Evolutionary conservation across 768 basidiomycete species (phyloP).

Genomic region (Leccinum longicurvipes): DNA sequence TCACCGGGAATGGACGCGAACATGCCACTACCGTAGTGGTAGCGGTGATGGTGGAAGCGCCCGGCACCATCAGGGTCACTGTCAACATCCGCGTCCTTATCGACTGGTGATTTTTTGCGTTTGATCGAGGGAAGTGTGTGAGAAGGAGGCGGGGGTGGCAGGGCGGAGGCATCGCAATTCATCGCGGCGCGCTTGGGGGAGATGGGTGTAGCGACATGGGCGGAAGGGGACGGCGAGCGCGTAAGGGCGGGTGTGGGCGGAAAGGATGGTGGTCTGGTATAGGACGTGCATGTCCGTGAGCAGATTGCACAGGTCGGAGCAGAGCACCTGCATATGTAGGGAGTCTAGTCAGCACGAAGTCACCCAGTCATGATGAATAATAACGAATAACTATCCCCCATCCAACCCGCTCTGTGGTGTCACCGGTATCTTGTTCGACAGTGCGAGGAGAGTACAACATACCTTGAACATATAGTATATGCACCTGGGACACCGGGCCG

Average conservation of each 20-base stretch:
- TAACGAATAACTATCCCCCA: background rate
- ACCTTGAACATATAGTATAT: conserved; percentile 22
- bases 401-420: background rate
- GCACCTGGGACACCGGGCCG: conserved; percentile 13
- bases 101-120: conserved; percentile 28
- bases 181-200: conserved; percentile 30
- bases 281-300: conserved; percentile 36
- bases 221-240: conserved; percentile 29
- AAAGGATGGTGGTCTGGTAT: conserved; percentile 27
- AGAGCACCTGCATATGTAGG: conserved; percentile 25
- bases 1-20: background rate
- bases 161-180: conserved; percentile 14
- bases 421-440: background rate
- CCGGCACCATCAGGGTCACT: background rate
- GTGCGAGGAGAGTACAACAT: background rate
- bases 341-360: conserved; percentile 9
- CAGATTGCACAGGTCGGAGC: conserved; percentile 36
- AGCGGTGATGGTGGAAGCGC: background rate
- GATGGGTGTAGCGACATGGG: conserved; percentile 8
- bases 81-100: conserved; percentile 18
- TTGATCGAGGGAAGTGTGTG: conserved; percentile 8
- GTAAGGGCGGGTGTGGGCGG: conserved; percentile 38
- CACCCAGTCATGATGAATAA: background rate
- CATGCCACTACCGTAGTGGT: too few relatives aligned
- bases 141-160: background rate